These are phyloP conservation scores for Panaeolus papilionaceus DNA, from an alignment of 768 basidiomycete genomes.

Conservation along the genomic window DNA sequence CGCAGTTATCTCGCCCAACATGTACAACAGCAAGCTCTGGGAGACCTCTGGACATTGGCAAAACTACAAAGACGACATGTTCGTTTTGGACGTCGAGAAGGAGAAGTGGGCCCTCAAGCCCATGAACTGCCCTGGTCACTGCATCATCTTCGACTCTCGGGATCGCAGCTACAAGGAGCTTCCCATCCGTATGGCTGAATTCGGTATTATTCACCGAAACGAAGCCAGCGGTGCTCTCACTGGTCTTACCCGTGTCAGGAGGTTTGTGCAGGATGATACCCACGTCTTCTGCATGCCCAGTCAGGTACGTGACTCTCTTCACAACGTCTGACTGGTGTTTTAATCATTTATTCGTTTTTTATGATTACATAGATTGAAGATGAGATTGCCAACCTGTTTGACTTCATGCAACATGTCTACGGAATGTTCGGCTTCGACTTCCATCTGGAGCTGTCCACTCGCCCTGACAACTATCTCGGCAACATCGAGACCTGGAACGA, in stretches of 20 bases:
- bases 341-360: background rate
- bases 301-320: conserved; percentile 53
- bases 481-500: conserved; percentile 88
- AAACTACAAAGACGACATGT: conserved; percentile 99
- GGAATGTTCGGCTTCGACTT: conserved; percentile 95
- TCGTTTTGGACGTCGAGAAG: conserved; percentile 92
- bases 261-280: conserved; percentile 98
- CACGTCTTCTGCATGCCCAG: conserved; percentile 98
- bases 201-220: conserved; percentile 96
- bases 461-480: conserved; percentile 94
- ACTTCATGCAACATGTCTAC: conserved; percentile 95
- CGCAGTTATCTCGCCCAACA: conserved; percentile 95
- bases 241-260: conserved; percentile 89
- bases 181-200: conserved; percentile 97
- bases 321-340: too few species aligned
- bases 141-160: conserved; percentile 92
- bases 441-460: conserved; percentile 92
- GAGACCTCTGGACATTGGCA: conserved; percentile 98
- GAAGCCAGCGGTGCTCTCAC: conserved; percentile 95
- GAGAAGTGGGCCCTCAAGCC: conserved; percentile 96
- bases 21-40: conserved; percentile 97
- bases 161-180: conserved; percentile 96
- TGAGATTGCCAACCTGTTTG: conserved; percentile 88
- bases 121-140: conserved; percentile 99
- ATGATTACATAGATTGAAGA: conserved; percentile 66